Conservation (phyloP, 1,284 basidiomycete species). For the Fomitopsis schrenkii region DNA sequence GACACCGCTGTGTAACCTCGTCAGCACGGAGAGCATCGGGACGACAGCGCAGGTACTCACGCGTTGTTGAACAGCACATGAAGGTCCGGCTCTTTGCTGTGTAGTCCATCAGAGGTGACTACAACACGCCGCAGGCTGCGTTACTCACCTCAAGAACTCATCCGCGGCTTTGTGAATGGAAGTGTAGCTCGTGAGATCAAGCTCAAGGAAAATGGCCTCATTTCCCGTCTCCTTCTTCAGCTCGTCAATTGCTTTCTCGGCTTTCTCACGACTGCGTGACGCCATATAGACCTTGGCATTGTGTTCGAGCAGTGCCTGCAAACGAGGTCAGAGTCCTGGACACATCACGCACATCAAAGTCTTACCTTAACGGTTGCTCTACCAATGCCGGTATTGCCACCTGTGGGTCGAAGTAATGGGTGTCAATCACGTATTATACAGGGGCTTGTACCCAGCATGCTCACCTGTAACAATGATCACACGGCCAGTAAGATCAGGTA, state of each 20-base stretch:
- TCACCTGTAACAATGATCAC: constrained; percentile 5
- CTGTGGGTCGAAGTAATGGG: not conserved
- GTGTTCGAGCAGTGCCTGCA: constrained; percentile 23
- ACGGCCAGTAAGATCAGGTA: not conserved
- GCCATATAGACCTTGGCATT: constrained; percentile 55
- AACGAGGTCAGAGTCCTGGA: not conserved
- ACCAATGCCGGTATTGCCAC: constrained; percentile 5
- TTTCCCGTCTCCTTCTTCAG: constrained; percentile 33
- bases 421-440: not conserved
- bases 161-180: constrained; percentile 34
- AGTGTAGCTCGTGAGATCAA: constrained; percentile 45
- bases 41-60: not conserved
- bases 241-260: constrained; percentile 36
- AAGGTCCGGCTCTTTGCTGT: constrained; percentile 7
- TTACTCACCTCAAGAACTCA: constrained; percentile 34
- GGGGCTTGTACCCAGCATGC: not conserved
- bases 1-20: constrained; percentile 1
- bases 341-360: not conserved
- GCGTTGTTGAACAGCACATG: constrained; percentile 10
- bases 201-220: constrained; percentile 38
- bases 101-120: too few relatives aligned
- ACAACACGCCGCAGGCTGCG: not conserved
- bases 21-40: not conserved
- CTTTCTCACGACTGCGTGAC: constrained; percentile 36
- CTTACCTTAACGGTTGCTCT: constrained; percentile 3